Evolutionary conservation across 495 filamentous ascomycete species (phyloP).

Genomic region (Tuber calosporum): DNA sequence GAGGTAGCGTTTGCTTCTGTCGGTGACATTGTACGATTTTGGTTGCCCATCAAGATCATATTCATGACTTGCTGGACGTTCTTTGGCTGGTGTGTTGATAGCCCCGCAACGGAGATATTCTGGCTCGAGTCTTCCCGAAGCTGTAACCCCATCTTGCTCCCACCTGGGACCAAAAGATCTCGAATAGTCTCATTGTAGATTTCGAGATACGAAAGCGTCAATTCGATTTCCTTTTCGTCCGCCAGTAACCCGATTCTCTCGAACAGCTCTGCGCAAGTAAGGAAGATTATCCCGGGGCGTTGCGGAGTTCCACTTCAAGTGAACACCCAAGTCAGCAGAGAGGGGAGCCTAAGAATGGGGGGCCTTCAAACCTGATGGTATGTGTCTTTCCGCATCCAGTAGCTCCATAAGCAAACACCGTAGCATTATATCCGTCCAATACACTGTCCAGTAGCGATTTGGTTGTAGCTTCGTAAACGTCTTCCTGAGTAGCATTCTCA

Average conservation of each 20-base stretch:
- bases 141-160: slow-evolving; percentile 80
- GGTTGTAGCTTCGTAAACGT: slow-evolving; percentile 94
- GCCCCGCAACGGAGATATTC: slow-evolving; percentile 81
- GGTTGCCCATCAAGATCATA: slow-evolving; percentile 94
- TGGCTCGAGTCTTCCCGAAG: slow-evolving; percentile 92
- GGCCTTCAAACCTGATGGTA: slow-evolving; percentile 56
- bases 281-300: slow-evolving; percentile 93
- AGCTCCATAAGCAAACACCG: slow-evolving; percentile 96
- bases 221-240: slow-evolving; percentile 77
- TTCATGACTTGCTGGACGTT: slow-evolving; percentile 96
- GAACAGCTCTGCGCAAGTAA: slow-evolving; percentile 98
- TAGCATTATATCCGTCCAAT: slow-evolving; percentile 96
- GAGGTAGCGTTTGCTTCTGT: slow-evolving; percentile 98
- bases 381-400: slow-evolving; percentile 98
- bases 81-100: slow-evolving; percentile 73
- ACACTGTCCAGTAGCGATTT: slow-evolving; percentile 85
- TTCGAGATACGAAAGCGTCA: slow-evolving; percentile 92
- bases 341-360: slow-evolving; percentile 22
- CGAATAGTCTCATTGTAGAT: slow-evolving; percentile 99
- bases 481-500: slow-evolving; percentile 83
- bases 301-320: slow-evolving; percentile 71
- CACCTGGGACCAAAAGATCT: slow-evolving; percentile 80
- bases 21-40: slow-evolving; percentile 89
- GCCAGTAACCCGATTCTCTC: slow-evolving; percentile 83
- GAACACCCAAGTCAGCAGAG: slow-evolving; percentile 16